Base-by-base conservation (phyloP, 495 filamentous ascomycete genomes). In the Coniosporium apollinis region DNA sequence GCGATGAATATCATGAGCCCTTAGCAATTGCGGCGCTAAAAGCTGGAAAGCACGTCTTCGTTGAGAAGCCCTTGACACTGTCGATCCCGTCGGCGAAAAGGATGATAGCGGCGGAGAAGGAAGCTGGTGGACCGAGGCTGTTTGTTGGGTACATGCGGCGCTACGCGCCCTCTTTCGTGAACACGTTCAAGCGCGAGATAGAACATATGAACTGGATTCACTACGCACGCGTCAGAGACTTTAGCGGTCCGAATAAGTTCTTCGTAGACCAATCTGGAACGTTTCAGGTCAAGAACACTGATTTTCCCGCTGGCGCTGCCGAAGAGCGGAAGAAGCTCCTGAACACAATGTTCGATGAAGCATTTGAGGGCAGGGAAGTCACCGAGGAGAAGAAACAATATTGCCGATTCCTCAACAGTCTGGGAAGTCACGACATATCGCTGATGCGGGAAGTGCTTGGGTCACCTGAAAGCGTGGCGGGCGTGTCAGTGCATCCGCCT, bases 121-220 rank as follows among this genome's bases (percentile, higher is more conserved):
- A 42, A 13, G 45, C 41, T 33, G 7, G 8, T 13, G 45, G 16
- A 46, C 55, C 39, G 6, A 58, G 48, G 15, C 55, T 74, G 19
- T 69, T 76, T 34, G 62, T 76, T 13, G 65, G 67, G 0, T 68
- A 61, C 30, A 67, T 65, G 43, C 56, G 68, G 13, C 58, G 71
- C 29, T 69, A 70, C 41, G 68, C 70, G 2, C 55, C 67, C 0
- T 55, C 56, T 19, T 68, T 66, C 42, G 47, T 53, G 4, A 55
- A 60, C n/a, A 52, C 64, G 10, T 59, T 70, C 30, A 56, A 63
- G 34, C 44, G 44, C 15, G 62, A 72, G 37, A 57, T 73, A 3
- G 52, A 52, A 4, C 41, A 31, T 0, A 46, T 66, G 14, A 57
- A 48, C n/a, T 45, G 59, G 16, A 65, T 75, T 5, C 43, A 59